Base-by-base conservation (phyloP, 2,329 filamentous ascomycete species). In the Xylariaceae sp. region DNA sequence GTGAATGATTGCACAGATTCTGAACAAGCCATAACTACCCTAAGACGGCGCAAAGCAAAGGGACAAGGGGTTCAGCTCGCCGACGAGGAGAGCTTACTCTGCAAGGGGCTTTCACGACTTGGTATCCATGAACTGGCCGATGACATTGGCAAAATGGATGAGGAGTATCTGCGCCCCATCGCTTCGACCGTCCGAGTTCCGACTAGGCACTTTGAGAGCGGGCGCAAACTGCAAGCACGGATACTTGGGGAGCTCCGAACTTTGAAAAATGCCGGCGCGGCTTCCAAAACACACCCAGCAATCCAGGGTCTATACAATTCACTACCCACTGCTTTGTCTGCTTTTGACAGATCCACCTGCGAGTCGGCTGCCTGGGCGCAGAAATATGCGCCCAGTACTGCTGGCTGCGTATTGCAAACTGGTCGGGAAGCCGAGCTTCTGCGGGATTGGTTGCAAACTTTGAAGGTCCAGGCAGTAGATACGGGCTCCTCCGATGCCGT, bases 341-440 rank as follows among this genome's bases (percentile, higher is more conserved):
- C 89, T 1, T 96, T 89, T 54, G 92, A 98, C 58, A 74, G 67
- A 46, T 85, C 81, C 7, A 74, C 73, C 34, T 94, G 85, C 51
- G 90, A 97, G 55, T 70, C 68, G 2, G 64, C 73, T 18, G 64
- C 78, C 7, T 98, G 92, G 92, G 61, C 71, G 2, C 82, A 90
- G 28, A 96, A 97, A 55, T 95, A 97, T 62, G 78, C 85, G 0
- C 92, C 92, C 0, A 64, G 61, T 17, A 68, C 64, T 24, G 80
- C 87, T 2, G 67, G 68, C 3, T 79, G 90, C 41, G 81, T 97
- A 1, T 68, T 98, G 9, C 89, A 96, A 54, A 60, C 68, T 12
- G 83, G 84, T 2, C 74, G 69, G 31, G 87, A 96, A 59, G 78
- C 79, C 1, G 55, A 69, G 2, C 66, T 90, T 7, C 64, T 98